Evolutionary conservation across 257 asterid species (phyloP), one percentile per base, ranked within the genome.

Genomic region (Solanum chiquidenum): DNA sequence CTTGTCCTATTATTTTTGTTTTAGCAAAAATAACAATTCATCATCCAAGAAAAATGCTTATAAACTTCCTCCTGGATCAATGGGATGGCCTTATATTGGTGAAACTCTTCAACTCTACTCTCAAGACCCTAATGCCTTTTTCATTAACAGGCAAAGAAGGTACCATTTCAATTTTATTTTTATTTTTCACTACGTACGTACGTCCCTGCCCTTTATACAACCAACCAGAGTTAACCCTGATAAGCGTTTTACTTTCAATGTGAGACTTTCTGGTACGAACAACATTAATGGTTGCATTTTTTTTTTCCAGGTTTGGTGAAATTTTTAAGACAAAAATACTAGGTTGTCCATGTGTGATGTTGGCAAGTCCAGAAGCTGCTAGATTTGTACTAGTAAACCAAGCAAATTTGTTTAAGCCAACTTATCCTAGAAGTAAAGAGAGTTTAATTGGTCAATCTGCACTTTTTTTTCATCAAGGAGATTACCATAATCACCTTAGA

Each of bases 321-420:
- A 94, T 96, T 23, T 96, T 95, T 93, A 96, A 94, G 95, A 95
- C 94, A 2, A 93, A 92, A 52, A 89, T 96, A 10, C 92, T 96
- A 8, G 99, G 99, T 12, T 94, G 91, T 88, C 98, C 98, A 21
- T 91, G 98, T 84, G 96, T 96, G 68, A 94, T 96, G 99, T 66
- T 95, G 87, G 93, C 99, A 0, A 94, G 98, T 89, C 99, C 98
- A 4, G 98, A 95, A 0, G 99, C 99, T 9, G 98, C 96, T 79
- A 91, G 98, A 66, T 95, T 96, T 55, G 98, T 96, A 74, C 89
- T 96, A 8, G 93, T 93, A 4, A 92, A 87, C 5, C 91, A 91
- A 64, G 95, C 98, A 5, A 89, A 92, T 71, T 91, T 96, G 90
- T 96, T 96, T 94, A 96, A 91, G 93, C 99, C 99, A n/a, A 94